Evolutionary conservation across 495 filamentous ascomycete species (phyloP).

Genomic region (Chaetomium tenue): DNA sequence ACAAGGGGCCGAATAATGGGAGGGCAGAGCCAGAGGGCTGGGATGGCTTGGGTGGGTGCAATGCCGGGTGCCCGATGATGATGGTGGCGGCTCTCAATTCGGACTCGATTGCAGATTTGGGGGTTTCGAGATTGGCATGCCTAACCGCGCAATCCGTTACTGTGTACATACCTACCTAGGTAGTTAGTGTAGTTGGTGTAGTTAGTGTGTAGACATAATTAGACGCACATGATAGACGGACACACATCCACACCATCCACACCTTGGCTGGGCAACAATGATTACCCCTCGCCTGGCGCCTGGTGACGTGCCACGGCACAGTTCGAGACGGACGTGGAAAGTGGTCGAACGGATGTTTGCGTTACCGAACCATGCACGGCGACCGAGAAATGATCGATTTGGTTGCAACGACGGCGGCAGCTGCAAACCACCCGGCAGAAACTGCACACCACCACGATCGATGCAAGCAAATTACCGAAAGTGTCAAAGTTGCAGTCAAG

Average conservation of each 20-base stretch:
- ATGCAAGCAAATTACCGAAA: not conserved
- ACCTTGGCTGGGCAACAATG: not conserved
- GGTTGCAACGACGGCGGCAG: not conserved
- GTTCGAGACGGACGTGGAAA: not conserved
- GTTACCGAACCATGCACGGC: not conserved
- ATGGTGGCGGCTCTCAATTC: not conserved
- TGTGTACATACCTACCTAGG: no score
- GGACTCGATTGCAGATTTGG: not conserved
- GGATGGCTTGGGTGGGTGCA: not conserved
- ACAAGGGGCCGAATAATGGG: not conserved
- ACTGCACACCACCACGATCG: no score
- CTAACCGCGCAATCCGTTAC: not conserved
- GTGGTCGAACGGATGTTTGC: not conserved
- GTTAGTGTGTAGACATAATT: not conserved
- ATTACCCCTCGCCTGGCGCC: not conserved
- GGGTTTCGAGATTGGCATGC: not conserved
- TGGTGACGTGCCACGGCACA: constrained; percentile 1
- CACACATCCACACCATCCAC: not conserved
- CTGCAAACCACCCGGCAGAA: not conserved
- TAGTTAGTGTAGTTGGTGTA: no score
- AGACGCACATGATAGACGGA: no score
- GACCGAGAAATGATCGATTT: not conserved
- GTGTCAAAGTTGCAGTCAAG: not conserved
- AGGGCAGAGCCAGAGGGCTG: not conserved
- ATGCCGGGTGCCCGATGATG: not conserved